Conservation (phyloP, 148 eudicot species). For the Rhododendron griersonianum region DNA sequence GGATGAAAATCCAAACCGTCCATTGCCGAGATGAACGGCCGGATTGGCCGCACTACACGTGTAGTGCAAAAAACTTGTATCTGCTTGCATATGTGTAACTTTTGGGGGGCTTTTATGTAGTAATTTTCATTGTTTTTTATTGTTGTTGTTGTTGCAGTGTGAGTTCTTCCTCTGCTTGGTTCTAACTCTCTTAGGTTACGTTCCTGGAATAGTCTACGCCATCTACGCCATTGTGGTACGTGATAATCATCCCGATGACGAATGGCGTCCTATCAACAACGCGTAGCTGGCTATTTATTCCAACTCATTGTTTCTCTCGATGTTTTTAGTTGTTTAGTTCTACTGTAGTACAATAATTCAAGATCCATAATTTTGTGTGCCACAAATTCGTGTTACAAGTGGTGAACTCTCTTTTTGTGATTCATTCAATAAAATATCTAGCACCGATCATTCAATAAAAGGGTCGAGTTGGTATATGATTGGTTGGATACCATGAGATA, state of each 20-base stretch:
- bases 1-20: too few relatives aligned
- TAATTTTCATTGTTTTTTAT: neutral
- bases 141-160: conserved; percentile 20
- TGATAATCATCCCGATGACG: conserved; percentile 14
- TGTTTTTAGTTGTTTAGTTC: neutral
- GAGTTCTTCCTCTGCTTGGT: conserved; percentile 33
- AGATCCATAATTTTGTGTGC: neutral
- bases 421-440: neutral
- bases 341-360: neutral
- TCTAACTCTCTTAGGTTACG: conserved; percentile 34
- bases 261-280: conserved; percentile 4
- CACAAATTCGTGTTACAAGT: neutral
- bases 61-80: too few relatives aligned
- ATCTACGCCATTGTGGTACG: conserved; percentile 34
- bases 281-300: neutral
- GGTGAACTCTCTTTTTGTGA: neutral
- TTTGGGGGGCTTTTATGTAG: neutral
- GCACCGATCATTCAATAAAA: neutral
- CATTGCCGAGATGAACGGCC: too few relatives aligned
- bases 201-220: conserved; percentile 44
- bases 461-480: neutral
- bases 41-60: too few relatives aligned
- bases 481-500: neutral
- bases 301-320: neutral
- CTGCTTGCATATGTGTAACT: neutral